Conservation (phyloP, 371 early-diverging fungal genomes). For the Enterospora canceri region DNA sequence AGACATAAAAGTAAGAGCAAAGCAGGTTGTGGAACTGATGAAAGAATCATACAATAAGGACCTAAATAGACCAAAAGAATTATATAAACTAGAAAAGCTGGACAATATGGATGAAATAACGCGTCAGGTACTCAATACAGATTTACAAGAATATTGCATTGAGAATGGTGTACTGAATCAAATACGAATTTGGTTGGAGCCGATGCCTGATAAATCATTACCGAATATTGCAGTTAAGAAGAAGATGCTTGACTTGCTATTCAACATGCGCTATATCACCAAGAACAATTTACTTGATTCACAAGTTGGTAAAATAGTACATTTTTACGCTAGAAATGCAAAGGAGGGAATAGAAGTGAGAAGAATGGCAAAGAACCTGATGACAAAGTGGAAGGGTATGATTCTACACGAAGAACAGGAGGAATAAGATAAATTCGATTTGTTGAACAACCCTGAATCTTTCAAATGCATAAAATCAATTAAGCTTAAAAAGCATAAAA, state of each 20-base stretch:
- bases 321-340: slow-evolving; percentile 77
- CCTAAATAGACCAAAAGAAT: slow-evolving; percentile 61
- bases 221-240: slow-evolving; percentile 78
- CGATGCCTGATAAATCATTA: slow-evolving; percentile 76
- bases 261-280: slow-evolving; percentile 64
- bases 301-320: slow-evolving; percentile 74
- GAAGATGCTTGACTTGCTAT: slow-evolving; percentile 65
- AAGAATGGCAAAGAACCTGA: slow-evolving; percentile 66
- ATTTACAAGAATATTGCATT: slow-evolving; percentile 52
- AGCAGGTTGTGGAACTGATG: slow-evolving; percentile 61
- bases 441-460: too few species aligned
- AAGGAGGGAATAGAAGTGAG: slow-evolving; percentile 64
- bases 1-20: slow-evolving; percentile 1
- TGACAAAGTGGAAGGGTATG: slow-evolving; percentile 57
- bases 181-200: slow-evolving; percentile 82
- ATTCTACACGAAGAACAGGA: slow-evolving; percentile 25
- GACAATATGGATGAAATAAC: slow-evolving; percentile 64
- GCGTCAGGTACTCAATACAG: slow-evolving; percentile 62
- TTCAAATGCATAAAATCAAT: too few species aligned
- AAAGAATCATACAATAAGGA: slow-evolving; percentile 66
- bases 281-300: slow-evolving; percentile 71
- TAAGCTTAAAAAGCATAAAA: too few species aligned
- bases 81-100: slow-evolving; percentile 70
- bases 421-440: slow-evolving; percentile 4
- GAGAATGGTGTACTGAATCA: slow-evolving; percentile 72